Base-by-base conservation (phyloP, 1,284 basidiomycete species). In the Leccinum solheimii region DNA sequence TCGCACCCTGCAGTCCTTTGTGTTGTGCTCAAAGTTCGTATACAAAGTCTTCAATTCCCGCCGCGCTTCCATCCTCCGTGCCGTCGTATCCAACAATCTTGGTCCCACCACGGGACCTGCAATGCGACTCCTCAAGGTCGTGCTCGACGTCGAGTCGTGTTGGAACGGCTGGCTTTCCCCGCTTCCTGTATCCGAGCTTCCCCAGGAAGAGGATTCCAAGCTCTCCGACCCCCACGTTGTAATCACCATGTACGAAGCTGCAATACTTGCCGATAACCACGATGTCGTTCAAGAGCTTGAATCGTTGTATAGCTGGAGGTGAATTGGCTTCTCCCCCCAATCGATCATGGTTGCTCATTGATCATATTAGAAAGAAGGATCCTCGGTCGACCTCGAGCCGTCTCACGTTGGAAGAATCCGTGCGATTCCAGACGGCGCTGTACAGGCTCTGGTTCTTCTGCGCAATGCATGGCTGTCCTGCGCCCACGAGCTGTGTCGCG, bases 291-390 rank as follows among this genome's bases (percentile, higher is more conserved):
- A 21, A 8, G 58, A 58, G 6, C 51, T 79, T 3, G 77, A 78
- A 58, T 65, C 69, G 3, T 53, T 77, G 5, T 80, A 76, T 58
- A 80, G 79, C 58, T 65, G 71, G 62, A 76, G 75, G 79, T 78
- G 62, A 55, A 43, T 23, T 6, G n/a, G 43, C 43, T 50, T 34
- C 45, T 30, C 34, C 19, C 5, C 21, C 27, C 26, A 60, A 49
- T 52, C 43, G 30, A n/a, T 11, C 36, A 1, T 8, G 52, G 10
- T 14, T 5, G 19, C 59, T 61, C 55, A 70, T 49, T 38, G 23
- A 8, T 34, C 48, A 6, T 9, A 13, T 45, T 49, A 66, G 77
- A 53, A 48, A 70, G 60, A 79, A 79, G 58, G 76, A 79, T 55
- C 69, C 72, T 13, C 61, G 63, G 27, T 73, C 68, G 2, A 16